phyloP scores from a whole-genome alignment of 805 yeast species.

The Teunomyces pallodes region DNA sequence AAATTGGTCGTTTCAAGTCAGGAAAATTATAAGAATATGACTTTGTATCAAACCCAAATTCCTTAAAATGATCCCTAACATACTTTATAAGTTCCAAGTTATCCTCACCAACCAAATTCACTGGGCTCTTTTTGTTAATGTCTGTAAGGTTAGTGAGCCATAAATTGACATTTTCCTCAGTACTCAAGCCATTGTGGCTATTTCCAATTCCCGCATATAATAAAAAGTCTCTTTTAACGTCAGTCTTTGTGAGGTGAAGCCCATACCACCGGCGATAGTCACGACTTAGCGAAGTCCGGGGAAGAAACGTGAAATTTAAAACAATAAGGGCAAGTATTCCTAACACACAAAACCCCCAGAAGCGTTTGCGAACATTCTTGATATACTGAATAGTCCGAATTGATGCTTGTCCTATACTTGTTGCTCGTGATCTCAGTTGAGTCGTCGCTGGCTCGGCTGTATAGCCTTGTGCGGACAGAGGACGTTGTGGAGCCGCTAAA shows the following conservation, averaged over 20 bases:
- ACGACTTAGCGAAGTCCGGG: conserved; percentile 77
- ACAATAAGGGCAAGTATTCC: conserved; percentile 52
- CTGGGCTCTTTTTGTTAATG: conserved; percentile 18
- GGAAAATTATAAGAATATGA: conserved; percentile 12
- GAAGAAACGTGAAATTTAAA: conserved; percentile 71
- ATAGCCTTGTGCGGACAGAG: background rate
- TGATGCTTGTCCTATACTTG: conserved; percentile 1
- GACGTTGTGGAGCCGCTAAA: background rate
- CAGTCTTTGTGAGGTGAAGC: conserved; percentile 61
- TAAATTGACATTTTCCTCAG: conserved; percentile 24
- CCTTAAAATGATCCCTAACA: conserved; percentile 25
- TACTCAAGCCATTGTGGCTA: conserved; percentile 15
- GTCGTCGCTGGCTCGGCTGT: background rate
- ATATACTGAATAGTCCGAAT: conserved; percentile 1
- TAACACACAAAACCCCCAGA: conserved; percentile 45
- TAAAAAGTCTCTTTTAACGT: conserved; percentile 62
- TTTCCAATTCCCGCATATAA: conserved; percentile 26
- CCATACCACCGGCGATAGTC: conserved; percentile 78
- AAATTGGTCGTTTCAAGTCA: conserved; percentile 20
- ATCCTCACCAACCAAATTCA: conserved; percentile 24
- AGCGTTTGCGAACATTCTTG: conserved; percentile 17
- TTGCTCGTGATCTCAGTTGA: conserved; percentile 1
- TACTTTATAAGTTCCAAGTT: conserved; percentile 23
- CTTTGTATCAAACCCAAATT: conserved; percentile 25
- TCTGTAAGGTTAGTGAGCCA: conserved; percentile 29